Base-by-base conservation (phyloP, 2,329 filamentous ascomycete species). In the Hypoxylon rubiginosum region DNA sequence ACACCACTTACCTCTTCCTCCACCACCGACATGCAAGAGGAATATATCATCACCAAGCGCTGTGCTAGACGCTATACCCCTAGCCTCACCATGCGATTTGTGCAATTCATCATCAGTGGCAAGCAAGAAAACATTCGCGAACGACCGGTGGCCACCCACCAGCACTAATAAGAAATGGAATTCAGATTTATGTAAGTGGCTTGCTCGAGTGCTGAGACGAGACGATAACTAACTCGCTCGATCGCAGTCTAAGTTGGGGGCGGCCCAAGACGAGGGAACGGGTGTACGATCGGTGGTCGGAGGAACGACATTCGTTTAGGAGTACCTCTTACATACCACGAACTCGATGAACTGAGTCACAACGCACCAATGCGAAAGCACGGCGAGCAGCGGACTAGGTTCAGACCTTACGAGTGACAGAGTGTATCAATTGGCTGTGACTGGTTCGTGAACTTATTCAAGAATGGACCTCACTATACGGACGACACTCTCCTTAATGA, bases 61-160 rank as follows among this genome's bases (percentile, higher is more conserved):
- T 64, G 56, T 30, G 45, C 32, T 28, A 57, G 41, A 58, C 39
- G 32, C 21, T 64, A 58, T 50, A 68, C 53, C 2, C 48, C 49
- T 13, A 63, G 58, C 41, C 46, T 65, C 13, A 62, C 56, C 7
- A 67, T 70, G 64, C 70, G 68, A 54, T 68, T 70, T 43, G 59
- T 67, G 28, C 68, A 70, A 36, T 72, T 72, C 51, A 53, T 67
- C 50, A 66, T 30, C 45, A 67, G 65, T 19, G 70, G 70, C 28
- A 72, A 72, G 62, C 68, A 72, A 56, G 70, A 72, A 19, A 67
- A 64, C 43, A 67, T 70, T 51, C 70, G 70, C 26, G 63, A 54
- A 45, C 58, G 65, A n/a, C 69, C 69, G 6, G 54, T 52, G 7
- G 54, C 50, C 5, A 64, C 54, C 36, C 65, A 68, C 19, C 68